Evolutionary conservation across 306 rosid species (phyloP), one percentile per base, ranked within the genome.

Genomic region (Citrullus mucosospermus): DNA sequence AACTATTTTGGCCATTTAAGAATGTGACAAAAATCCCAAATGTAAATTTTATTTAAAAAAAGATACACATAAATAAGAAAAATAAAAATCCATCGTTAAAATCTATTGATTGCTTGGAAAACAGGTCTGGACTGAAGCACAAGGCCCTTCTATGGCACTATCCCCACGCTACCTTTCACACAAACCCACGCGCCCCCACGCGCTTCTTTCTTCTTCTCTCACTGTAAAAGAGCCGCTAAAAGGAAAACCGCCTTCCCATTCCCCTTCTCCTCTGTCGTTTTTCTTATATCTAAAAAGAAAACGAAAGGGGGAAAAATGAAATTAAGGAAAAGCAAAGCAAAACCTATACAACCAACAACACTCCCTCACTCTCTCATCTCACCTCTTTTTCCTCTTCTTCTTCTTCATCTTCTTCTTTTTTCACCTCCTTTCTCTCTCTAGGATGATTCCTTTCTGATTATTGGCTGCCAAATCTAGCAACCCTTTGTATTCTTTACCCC

Each of bases 281-380:
- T 72, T 72, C 59, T 72, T 53, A 73, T 73, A 73, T 73, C 62
- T 73, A 28, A 51, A 73, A 73, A 50, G 46, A 53, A 73, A 32
- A 51, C 77, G 28, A 73, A 73, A 16, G 77, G 44, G 28, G 20
- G 38, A 7, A 44, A 53, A 17, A 53, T 53, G 10, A 71, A 71
- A 25, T 22, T 13, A 48, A 5, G 5, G 1, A 41, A 68, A 43
- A 13, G 1, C 16, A 2, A 70, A 46, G 12, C 5, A 22, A 71
- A 71, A 71, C 55, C 38, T 46, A 44, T 22, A 69, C 76, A 69
- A 6, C 10, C 75, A 43, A 54, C 17, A 14, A 18, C 34, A 25
- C 59, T 25, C 1, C 77, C 12, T 71, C 77, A 71, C 59, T 28
- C 58, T 70, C 76, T 70, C 51, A 41, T 69, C 76, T 25, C 75